These are phyloP conservation scores for Dioszegia crocea DNA, from an alignment of 768 basidiomycete genomes.

Conservation along the genomic window DNA sequence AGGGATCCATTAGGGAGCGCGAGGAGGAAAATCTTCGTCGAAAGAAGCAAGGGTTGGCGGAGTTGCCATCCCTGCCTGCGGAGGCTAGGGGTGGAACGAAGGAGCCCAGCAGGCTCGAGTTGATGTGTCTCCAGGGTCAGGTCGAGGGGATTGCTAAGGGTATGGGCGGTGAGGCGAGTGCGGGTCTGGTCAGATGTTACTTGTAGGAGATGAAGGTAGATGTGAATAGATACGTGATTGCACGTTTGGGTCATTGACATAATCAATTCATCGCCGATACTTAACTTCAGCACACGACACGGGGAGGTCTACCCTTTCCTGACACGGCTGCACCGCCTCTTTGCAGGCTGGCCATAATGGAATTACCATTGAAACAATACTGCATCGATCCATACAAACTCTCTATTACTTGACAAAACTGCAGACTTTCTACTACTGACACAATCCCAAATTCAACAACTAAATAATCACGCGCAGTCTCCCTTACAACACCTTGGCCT, in stretches of 20 bases:
- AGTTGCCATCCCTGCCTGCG: conserved; percentile 82
- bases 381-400: no score
- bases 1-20: conserved; percentile 72
- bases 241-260: no score
- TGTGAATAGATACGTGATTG: not conserved
- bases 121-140: conserved; percentile 78
- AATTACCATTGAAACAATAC: no score
- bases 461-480: no score
- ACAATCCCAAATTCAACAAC: no score
- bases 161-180: conserved; percentile 60
- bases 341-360: no score
- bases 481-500: not conserved
- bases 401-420: no score
- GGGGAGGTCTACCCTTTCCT: no score
- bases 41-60: conserved; percentile 73
- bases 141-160: conserved; percentile 79
- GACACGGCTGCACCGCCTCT: no score
- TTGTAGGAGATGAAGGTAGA: conserved; percentile 14
- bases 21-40: conserved; percentile 81
- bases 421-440: no score
- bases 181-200: conserved; percentile 79
- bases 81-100: conserved; percentile 77
- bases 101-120: conserved; percentile 83
- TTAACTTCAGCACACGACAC: no score
- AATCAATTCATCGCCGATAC: no score